Evolutionary conservation across 2,329 filamentous ascomycete species (phyloP).

Genomic region (Ilyonectria mors-panacis): DNA sequence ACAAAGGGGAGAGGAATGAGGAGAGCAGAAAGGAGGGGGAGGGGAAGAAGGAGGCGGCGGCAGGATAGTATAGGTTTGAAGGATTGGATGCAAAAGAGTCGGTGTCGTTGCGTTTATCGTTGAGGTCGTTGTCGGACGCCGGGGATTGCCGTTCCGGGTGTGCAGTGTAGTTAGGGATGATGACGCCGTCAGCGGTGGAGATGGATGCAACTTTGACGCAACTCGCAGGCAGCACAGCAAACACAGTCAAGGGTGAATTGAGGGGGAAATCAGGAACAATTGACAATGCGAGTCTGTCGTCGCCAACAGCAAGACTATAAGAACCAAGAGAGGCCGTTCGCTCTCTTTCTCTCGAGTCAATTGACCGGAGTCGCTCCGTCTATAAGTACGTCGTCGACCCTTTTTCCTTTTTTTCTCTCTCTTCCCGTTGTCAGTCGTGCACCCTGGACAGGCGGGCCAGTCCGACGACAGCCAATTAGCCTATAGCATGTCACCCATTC

Average conservation of each 20-base stretch:
- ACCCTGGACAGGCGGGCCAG: constrained; percentile 21
- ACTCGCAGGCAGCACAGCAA: constrained; percentile 7
- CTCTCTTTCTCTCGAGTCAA: constrained; percentile 5
- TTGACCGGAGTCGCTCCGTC: constrained; percentile 20
- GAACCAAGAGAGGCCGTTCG: neutral
- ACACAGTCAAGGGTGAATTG: neutral
- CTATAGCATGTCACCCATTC: constrained; percentile 25
- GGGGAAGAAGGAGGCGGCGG: constrained; percentile 5
- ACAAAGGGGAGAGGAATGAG: neutral
- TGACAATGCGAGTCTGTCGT: constrained; percentile 5
- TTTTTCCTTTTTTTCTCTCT: neutral
- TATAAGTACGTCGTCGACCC: constrained; percentile 11
- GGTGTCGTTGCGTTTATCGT: constrained; percentile 16
- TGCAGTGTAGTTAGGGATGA: constrained; percentile 25
- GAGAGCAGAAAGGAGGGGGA: constrained; percentile 8
- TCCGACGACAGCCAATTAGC: constrained; percentile 23
- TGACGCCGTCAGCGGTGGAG: neutral
- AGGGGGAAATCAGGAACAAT: constrained; percentile 10
- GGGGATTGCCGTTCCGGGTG: constrained; percentile 39
- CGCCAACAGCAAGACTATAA: constrained; percentile 1
- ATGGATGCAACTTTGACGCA: constrained; percentile 3
- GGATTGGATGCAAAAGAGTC: constrained; percentile 23
- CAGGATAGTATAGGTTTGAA: constrained; percentile 11
- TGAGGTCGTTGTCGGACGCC: constrained; percentile 30
- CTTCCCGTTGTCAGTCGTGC: constrained; percentile 1